phyloP scores from a whole-genome alignment of 2,329 filamentous ascomycete species.

The Beauveria bassiana region DNA sequence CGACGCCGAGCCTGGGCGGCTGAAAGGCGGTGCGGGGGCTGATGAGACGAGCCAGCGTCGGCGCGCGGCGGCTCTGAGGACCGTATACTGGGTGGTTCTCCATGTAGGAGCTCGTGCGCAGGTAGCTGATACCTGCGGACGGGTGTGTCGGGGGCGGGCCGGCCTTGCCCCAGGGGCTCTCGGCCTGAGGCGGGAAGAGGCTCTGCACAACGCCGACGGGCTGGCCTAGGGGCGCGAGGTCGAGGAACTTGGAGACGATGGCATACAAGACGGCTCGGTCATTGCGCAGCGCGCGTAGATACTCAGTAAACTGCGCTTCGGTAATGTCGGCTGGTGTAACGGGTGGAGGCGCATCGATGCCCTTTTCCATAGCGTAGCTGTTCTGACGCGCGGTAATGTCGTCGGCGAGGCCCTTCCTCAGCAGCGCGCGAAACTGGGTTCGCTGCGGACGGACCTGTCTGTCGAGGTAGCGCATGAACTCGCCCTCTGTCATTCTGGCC shows the following conservation, averaged over 20 bases:
- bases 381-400: constrained; percentile 34
- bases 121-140: constrained; percentile 54
- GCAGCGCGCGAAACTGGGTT: constrained; percentile 44
- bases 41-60: constrained; percentile 45
- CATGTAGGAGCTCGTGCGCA: constrained; percentile 46
- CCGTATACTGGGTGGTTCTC: constrained; percentile 56
- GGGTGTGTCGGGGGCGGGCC: constrained; percentile 56
- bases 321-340: constrained; percentile 33
- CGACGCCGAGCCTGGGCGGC: constrained; percentile 42
- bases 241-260: constrained; percentile 52
- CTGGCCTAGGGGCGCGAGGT: constrained; percentile 46
- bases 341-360: constrained; percentile 21
- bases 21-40: constrained; percentile 30
- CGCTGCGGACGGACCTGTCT: constrained; percentile 47
- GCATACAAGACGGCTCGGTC: constrained; percentile 44
- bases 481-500: constrained; percentile 52
- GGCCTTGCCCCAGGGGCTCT: constrained; percentile 39
- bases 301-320: constrained; percentile 42
- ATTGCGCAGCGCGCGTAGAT: constrained; percentile 44
- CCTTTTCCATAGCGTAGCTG: constrained; percentile 31
- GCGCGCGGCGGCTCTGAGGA: constrained; percentile 42
- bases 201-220: constrained; percentile 22
- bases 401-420: constrained; percentile 41
- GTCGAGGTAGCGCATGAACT: constrained; percentile 49
- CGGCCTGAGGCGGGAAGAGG: constrained; percentile 19